These are phyloP conservation scores for Tetracentron sinense DNA, from an alignment of 164 flowering plant species.

Conservation along the genomic window DNA sequence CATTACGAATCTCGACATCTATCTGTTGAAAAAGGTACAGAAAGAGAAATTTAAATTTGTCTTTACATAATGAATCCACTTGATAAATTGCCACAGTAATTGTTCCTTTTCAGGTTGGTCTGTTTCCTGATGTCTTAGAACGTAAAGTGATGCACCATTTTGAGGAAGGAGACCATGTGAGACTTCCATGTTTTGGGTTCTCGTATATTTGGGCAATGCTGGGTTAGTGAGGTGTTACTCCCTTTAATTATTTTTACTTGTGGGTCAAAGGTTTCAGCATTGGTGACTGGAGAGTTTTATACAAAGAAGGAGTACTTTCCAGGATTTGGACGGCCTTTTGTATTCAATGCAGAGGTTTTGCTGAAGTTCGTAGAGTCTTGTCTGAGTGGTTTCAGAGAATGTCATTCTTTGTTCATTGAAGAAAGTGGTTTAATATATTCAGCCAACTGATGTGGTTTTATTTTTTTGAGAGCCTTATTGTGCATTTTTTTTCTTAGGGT, in stretches of 20 bases:
- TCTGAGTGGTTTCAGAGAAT: constrained; percentile 10
- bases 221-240: neutral
- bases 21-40: constrained; percentile 70
- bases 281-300: constrained; percentile 89
- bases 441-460: neutral
- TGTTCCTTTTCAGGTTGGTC: constrained; percentile 64
- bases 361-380: constrained; percentile 52
- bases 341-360: constrained; percentile 80
- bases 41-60: neutral
- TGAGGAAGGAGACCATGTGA: constrained; percentile 83
- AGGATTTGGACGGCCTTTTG: constrained; percentile 93
- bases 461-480: constrained; percentile 1
- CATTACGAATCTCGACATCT: constrained; percentile 58
- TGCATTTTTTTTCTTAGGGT: constrained; percentile 42
- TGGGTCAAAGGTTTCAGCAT: constrained; percentile 73
- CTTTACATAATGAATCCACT: neutral
- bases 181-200: constrained; percentile 19
- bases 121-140: constrained; percentile 86
- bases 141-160: constrained; percentile 68
- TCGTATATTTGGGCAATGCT: neutral
- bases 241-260: constrained; percentile 18
- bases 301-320: constrained; percentile 86
- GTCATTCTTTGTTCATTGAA: neutral
- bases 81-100: constrained; percentile 4
- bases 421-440: neutral